Base-by-base conservation (phyloP, 805 yeast genomes). In the Ascoidea asiatica region DNA sequence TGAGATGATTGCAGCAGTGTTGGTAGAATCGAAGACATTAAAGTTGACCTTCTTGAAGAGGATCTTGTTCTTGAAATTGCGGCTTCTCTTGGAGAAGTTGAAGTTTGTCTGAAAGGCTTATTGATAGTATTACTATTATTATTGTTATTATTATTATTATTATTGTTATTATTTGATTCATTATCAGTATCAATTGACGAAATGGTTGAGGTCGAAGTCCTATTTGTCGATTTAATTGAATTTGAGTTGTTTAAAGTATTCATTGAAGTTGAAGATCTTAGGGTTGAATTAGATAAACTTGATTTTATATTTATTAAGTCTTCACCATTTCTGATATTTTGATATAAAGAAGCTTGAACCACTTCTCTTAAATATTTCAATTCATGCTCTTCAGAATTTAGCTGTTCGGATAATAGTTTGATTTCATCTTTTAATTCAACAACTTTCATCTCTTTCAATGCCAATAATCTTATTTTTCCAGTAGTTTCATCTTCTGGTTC, bases 381-480 rank as follows among this genome's bases (percentile, higher is more conserved):
- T 39, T 48, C 50, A 15, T 45, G 41, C 38, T 41, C 5, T 40
- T 48, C 50, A 13, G 17, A n/a, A 5, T 45, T 41, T 19, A 48
- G 37, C 19, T 40, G 21, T 15, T 21, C 20, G 3, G 38, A 37
- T 21, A 48, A 39, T 13, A 23, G 39, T 18, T 40, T 43, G 29
- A 48, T 48, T 40, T 48, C 47, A 38, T 48, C 50, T 19, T 37
- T 33, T 8, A 48, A 29, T 35, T 48, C 50, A 4, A 48, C 50
- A 4, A 48, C 48, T 19, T 48, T 21, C 50, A 48, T 48, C 33
- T 48, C 50, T 42, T 48, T 48, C 37, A 46, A 23, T 13, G 50
- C 50, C 8, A 48, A 21, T n/a, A 39, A 7, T 21, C 50, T 21
- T 13, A 48, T 21, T 40, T 45, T 46, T n/a, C 45, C 50, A 1